Evolutionary conservation across 139 green algal genomes (phyloP), one percentile per base, ranked within the genome.

Genomic region (Chlorella sp.): DNA sequence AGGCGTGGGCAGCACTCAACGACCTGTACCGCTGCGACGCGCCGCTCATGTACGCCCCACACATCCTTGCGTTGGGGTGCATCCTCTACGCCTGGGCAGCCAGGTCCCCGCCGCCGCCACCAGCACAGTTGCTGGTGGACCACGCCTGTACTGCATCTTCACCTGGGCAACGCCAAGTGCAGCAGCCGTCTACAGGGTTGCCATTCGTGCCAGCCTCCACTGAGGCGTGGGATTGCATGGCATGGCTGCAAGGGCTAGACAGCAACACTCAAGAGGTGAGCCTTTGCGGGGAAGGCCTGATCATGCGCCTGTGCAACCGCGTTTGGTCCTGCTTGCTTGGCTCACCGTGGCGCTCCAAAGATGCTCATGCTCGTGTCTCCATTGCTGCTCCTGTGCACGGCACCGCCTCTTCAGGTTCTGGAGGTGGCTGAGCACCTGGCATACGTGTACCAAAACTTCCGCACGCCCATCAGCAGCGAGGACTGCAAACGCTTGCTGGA

Each of bases 1-100:
- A 31, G 55, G 55, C 55, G 22, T 64, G 55, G 55, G 55, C 22
- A 10, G 55, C 55, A 4, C 20, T 64, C 14, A 64, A 64, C 55
- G 55, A 64, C 55, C 24, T 27, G 22, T 64, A 64, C 55, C 55
- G 55, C 55, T 64, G 55, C 55, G 55, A 64, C 24, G 55, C 55
- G 14, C 20, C 55, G 24, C 55, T 64, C 22, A 64, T 30, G 22
- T 27, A 27, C 55, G 14, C 55, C 14, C 55, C 55, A 27, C 55
- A 64, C 55, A 64, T 64, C 20, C 55, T 64, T 20, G 55, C 55
- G 4, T 20, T 64, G 55, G 55, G 22, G 14, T 64, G 55, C 24
- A 4, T 64, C 14, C 20, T 30, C 20, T 64, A 30, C 55, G 55
- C 24, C 4, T 64, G 55, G 55, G 55, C 55, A 64, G 22, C 55